phyloP scores from a whole-genome alignment of 2,329 filamentous ascomycete genomes.

The Bimuria novae-zelandiae region DNA sequence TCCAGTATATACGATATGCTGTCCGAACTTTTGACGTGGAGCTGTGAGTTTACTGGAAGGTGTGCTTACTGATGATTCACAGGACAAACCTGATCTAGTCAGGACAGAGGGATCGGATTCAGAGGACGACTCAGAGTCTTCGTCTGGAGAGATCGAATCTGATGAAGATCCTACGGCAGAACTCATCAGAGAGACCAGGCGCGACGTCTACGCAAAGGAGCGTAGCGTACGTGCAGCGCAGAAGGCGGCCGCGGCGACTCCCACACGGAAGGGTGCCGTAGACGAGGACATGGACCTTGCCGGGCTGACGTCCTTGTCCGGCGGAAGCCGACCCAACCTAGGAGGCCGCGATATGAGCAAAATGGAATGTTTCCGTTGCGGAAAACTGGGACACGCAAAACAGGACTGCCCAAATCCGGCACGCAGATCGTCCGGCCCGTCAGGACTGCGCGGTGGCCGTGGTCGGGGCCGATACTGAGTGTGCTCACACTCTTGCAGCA shows the following conservation, averaged over 20 bases:
- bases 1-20: not conserved
- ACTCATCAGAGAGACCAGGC: slow-evolving; percentile 52
- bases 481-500: not conserved
- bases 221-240: slow-evolving; percentile 53
- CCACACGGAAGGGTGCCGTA: slow-evolving; percentile 58
- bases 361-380: slow-evolving; percentile 65
- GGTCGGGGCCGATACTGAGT: slow-evolving; percentile 28
- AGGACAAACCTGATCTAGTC: slow-evolving; percentile 27
- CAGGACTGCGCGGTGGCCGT: slow-evolving; percentile 24
- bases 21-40: slow-evolving; percentile 4
- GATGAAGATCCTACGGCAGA: slow-evolving; percentile 50
- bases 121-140: slow-evolving; percentile 28
- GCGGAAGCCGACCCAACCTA: slow-evolving; percentile 37
- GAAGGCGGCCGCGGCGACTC: slow-evolving; percentile 55
- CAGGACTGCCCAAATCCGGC: slow-evolving; percentile 56
- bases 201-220: slow-evolving; percentile 49
- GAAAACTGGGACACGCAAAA: slow-evolving; percentile 64
- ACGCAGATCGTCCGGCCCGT: slow-evolving; percentile 25
- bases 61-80: slow-evolving; percentile 16
- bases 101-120: slow-evolving; percentile 32
- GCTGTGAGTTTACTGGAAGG: not conserved
- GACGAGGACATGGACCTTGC: slow-evolving; percentile 69
- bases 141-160: slow-evolving; percentile 49
- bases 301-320: slow-evolving; percentile 65
- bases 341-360: slow-evolving; percentile 33